Base-by-base conservation (phyloP, 345 rosid genomes). In the Euphorbia lathyris region DNA sequence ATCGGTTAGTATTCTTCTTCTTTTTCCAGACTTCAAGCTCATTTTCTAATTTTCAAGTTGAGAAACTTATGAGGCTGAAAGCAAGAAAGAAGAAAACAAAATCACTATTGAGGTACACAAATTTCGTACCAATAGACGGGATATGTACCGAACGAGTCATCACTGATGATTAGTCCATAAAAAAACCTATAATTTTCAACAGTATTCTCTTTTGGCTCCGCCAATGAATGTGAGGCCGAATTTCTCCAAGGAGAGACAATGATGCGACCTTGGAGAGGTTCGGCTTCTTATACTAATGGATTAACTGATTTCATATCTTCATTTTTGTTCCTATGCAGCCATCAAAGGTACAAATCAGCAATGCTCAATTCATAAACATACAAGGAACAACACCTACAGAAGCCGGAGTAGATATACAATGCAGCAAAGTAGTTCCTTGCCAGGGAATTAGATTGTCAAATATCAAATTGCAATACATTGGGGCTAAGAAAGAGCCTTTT, bases 351-450 rank as follows among this genome's bases (percentile, higher is more conserved):
- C 72, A 78, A 76, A 77, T 88, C 42, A 83, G 76, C 26, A 73
- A 85, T 9, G 76, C 82, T 42, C 74, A 38, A 22, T 85, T 68
- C 78, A 66, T 48, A 23, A 83, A 88, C 84, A 57, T 86, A 0
- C 57, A 67, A 48, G 93, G 93, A 43, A 86, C 89, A 0, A 51
- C 93, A 27, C 5, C 36, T 0, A 72, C 87, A 1, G 65, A 75
- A 52, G 76, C 68, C 0, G 89, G 82, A 0, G 85, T 88, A 1
- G 64, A 71, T 32, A 51, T 88, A 7, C 40, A 50, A 17, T 88
- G 94, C 83, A 88, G 94, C 80, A 32, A 73, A 56, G 23, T 42
- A 5, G n/a, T 26, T 32, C 91, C 91, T 7, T 88, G 94, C 71
- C 58, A 71, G 57, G 67, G 77, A 48, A 30, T 88, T 52, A 67